Base-by-base conservation (phyloP, 1,139 yeast genomes). In the Nakaseomyces glabratus region DNA sequence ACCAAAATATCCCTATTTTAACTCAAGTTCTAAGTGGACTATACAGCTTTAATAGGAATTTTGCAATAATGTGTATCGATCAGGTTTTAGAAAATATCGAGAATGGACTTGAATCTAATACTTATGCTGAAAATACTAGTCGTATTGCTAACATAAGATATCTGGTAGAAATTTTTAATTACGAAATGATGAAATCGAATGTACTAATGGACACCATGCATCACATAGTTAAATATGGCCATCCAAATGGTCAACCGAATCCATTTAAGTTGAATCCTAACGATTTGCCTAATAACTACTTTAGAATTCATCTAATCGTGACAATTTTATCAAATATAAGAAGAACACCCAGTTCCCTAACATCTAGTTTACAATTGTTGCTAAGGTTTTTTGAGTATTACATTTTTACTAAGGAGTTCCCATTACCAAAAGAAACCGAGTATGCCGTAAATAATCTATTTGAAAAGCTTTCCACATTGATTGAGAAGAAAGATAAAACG, bases 341-440 rank as follows among this genome's bases (percentile, higher is more conserved):
- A 24, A 44, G 43, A 32, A 36, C 25, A 33, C 47, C 47, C 20
- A 38, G 44, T 4, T 31, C 44, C 35, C 50, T 25, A 43, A 34
- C 31, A 10, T 55, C 37, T 8, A 65, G 61, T 30, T 44, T 78
- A 19, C 60, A 61, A 5, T 54, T 69, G 3, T 71, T 80, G 43
- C 49, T 80, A 43, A 66, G 68, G 13, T 79, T 76, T 47, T 76
- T 85, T 43, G 93, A 85, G 49, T 85, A 73, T 52, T 86, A 84
- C 49, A 58, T 73, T n/a, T 71, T 68, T 52, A 71, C 82, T 33
- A 86, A 86, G 50, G 58, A 58, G 6, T 68, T 63, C 31, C 82
- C 84, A 1, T 38, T 82, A 21, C 88, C 95, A 0, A 62, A 70
- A 45, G 94, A 82, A 32, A 60, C 73, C 4, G 71, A 71, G 35